Evolutionary conservation across 768 basidiomycete species (phyloP).

Genomic region (Mycena chlorophos): DNA sequence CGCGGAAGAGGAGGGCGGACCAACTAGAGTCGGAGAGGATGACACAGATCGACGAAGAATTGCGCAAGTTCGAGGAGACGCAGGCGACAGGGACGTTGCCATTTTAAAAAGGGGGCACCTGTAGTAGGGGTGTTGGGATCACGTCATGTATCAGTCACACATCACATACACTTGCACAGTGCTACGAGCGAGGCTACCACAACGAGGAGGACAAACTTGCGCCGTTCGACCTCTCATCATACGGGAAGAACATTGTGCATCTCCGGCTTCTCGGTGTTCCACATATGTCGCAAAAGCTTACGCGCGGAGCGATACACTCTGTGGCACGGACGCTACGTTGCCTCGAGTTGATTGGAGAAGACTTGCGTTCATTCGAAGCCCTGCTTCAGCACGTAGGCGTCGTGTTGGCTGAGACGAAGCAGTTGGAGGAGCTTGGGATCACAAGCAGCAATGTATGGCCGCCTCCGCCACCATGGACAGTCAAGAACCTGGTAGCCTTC

Average conservation of each 20-base stretch:
- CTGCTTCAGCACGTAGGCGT: not conserved
- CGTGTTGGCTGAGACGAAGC: not conserved
- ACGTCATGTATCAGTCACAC: too few relatives aligned
- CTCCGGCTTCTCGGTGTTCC: slow-evolving; percentile 1
- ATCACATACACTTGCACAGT: too few relatives aligned
- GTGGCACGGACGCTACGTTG: not conserved
- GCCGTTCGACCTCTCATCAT: not conserved
- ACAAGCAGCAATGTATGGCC: not conserved
- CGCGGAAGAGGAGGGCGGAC: not conserved
- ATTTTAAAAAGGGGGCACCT: too few relatives aligned
- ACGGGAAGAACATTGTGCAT: not conserved
- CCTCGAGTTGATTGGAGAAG: not conserved
- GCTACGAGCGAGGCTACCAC: too few relatives aligned
- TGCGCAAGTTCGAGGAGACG: not conserved
- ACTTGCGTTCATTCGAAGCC: not conserved
- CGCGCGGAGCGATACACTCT: not conserved
- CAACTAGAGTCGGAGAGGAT: not conserved
- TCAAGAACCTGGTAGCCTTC: not conserved
- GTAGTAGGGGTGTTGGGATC: too few relatives aligned
- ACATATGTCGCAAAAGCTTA: not conserved
- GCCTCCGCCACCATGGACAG: not conserved
- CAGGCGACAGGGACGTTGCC: too few relatives aligned
- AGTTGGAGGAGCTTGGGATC: not conserved
- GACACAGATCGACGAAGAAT: not conserved
- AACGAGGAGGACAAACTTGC: too few relatives aligned